A percentile compares a stretch with the other conserved stretches of the same genome.
Evolutionary conservation across 495 filamentous ascomycete species (phyloP).

Genomic region (Penicillium salamii): DNA sequence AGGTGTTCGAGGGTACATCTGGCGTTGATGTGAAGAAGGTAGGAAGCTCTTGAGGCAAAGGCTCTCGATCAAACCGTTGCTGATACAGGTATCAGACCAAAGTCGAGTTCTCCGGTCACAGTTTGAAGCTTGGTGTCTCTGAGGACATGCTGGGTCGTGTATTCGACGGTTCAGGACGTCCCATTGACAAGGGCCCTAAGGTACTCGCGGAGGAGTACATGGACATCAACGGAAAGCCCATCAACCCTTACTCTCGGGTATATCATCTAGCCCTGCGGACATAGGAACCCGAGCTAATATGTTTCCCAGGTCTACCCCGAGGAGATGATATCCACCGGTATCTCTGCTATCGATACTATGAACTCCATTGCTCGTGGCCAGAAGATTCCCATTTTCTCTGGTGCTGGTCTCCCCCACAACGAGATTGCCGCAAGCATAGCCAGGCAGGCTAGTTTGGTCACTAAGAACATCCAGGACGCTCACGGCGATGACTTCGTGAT

Average conservation of each 20-base stretch:
- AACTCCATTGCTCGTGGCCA: conserved; percentile 99
- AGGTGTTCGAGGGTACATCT: conserved; percentile 94
- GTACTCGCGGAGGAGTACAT: conserved; percentile 96
- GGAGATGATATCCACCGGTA: conserved; percentile 99
- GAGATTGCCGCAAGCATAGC: conserved; percentile 98
- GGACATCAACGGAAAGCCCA: conserved; percentile 98
- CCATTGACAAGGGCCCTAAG: conserved; percentile 98
- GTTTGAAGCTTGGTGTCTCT: conserved; percentile 95
- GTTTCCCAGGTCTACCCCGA: conserved; percentile 82
- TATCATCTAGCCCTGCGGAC: not conserved
- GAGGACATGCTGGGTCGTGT: conserved; percentile 99
- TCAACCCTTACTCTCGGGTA: conserved; percentile 97
- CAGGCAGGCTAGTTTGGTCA: conserved; percentile 92
- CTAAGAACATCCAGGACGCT: conserved; percentile 92
- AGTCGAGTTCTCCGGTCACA: conserved; percentile 96
- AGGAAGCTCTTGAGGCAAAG: conserved; percentile 14
- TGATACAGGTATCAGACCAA: conserved; percentile 60
- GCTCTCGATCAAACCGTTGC: conserved; percentile 1
- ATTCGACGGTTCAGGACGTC: conserved; percentile 95
- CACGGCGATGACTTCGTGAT: conserved; percentile 99
- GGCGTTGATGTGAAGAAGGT: conserved; percentile 99
- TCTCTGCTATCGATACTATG: conserved; percentile 99
- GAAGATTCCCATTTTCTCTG: conserved; percentile 99
- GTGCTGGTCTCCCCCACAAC: conserved; percentile 96
- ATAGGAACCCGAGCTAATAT: conserved; percentile 15